phyloP scores from a whole-genome alignment of 2,329 filamentous ascomycete genomes.

The Cylindrodendrum hubeiense region DNA sequence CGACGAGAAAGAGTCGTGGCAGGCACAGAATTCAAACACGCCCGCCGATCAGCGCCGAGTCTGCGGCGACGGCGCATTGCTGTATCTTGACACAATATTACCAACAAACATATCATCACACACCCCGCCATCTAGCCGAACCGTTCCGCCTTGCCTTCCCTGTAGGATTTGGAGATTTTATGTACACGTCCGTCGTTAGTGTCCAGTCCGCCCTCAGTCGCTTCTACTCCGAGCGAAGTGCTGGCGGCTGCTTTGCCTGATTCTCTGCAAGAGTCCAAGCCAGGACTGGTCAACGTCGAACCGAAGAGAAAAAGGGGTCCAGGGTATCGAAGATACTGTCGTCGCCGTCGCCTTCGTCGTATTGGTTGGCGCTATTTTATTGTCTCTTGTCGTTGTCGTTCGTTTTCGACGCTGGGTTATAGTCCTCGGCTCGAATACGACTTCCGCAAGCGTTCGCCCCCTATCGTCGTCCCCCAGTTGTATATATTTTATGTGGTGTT shows the following conservation, averaged over 20 bases:
- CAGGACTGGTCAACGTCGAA: constrained; percentile 25
- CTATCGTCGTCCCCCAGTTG: constrained; percentile 14
- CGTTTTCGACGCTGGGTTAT: constrained; percentile 14
- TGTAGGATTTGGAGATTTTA: constrained; percentile 39
- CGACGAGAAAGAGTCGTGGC: not conserved
- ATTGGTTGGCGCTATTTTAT: constrained; percentile 6
- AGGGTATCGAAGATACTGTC: constrained; percentile 28
- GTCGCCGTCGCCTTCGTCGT: constrained; percentile 12
- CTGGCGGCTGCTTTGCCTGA: not conserved
- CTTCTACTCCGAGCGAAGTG: constrained; percentile 5
- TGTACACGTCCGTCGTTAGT: constrained; percentile 37
- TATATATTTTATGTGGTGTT: constrained; percentile 12
- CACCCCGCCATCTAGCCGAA: constrained; percentile 34
- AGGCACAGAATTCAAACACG: constrained; percentile 17
- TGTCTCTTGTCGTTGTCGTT: constrained; percentile 23
- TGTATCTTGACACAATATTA: constrained; percentile 39
- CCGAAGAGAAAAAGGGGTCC: constrained; percentile 26
- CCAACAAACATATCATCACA: constrained; percentile 42
- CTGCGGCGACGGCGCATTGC: constrained; percentile 19
- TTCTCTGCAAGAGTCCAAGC: constrained; percentile 5
- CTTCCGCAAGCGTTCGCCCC: constrained; percentile 18
- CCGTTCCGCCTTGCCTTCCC: constrained; percentile 21
- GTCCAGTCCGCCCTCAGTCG: constrained; percentile 12
- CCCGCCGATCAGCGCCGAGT: constrained; percentile 10
- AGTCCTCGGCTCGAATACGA: constrained; percentile 22